Base-by-base conservation (phyloP, 495 filamentous ascomycete species). In the Penicillium paxilli region DNA sequence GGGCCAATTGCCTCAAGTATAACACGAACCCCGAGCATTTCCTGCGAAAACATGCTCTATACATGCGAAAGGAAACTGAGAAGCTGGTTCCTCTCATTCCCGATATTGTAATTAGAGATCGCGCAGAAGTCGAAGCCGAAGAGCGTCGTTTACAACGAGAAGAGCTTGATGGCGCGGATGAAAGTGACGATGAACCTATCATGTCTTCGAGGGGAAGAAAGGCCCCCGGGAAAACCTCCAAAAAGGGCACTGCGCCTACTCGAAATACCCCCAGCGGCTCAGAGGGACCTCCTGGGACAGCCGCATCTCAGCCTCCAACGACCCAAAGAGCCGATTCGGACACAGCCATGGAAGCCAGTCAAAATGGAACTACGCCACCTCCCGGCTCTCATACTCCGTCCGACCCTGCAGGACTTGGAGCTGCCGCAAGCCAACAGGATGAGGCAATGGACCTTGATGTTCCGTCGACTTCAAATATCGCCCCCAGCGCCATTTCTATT, bases 121-220 rank as follows among this genome's bases (percentile, higher is more conserved):
- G 94, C 44, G 95, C 92, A 8, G 92, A 97, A 65, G 92, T 98
- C 2, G 94, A 99, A 68, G 94, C 94, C 40, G 95, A 98, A 67
- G 95, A 99, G 68, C 82, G 92, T 44, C 80, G 91, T 59, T 83
- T 89, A 59, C 89, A 93, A 59, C 76, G 87, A 54, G 81, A 76
- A 16, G 83, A 84, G 47, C 87, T 96, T 52, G 90, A 92, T 57
- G 91, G 90, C 51, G 90, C 78, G 1, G 89, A 86, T 45, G 92
- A 96, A 64, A 96, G 92, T 62, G 95, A 98, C 57, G 94, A 99
- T 66, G 95, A 98, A 69, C 94, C 95, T 20, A 96, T 98, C 68
- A 96, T 96, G 89, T 93, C 94, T 35, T 95, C 94, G 45, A 83
- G 95, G 52, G 95, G 94, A 47, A 86, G 95, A 24, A 96, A 91